Base-by-base conservation (phyloP, 768 basidiomycete species). In the Tulasnella sp. region DNA sequence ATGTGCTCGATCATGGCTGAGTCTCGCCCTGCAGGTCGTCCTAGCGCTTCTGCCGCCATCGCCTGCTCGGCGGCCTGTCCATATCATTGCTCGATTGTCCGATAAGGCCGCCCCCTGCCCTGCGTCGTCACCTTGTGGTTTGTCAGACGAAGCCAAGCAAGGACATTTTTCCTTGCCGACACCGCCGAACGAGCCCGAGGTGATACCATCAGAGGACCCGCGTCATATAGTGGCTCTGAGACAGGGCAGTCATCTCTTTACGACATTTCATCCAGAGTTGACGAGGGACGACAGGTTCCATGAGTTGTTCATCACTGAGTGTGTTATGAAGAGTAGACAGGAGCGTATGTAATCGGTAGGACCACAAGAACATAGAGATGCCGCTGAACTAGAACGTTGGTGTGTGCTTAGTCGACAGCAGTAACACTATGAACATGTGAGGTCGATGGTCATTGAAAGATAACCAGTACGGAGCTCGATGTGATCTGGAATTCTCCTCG, bases 181-280 rank as follows among this genome's bases (percentile, higher is more conserved):
- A 72, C 74, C 59, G 70, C 75, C 38, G 12, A 59, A 73, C 74
- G n/a, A 75, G 77, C 59, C 73, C 73, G 1, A 64, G 31, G 2
- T n/a, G 3, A 42, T 41, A 21, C 53, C n/a, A 60, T n/a, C 46
- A 15, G 68, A 71, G 53, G 83, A 84, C 63, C 78, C 80, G 7
- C 78, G 76, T 66, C 83, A 77, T 10, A 81, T 88, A 63, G 92
- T 97, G 50, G 92, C 92, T 17, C 71, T 92, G 17, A 80, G 84
- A 2, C 89, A 96, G 67, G 93, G 93, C 25, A 75, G 73, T 25
- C 84, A 91, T 68, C 74, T 98, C 61, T 76, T 92, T 27, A 92
- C 92, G 3, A 89, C 85, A 0, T 97, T 96, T 73, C 94, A 98
- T 67, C 94, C 93, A 0, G 94, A 98, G 70, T 74, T 98, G 46